Percentiles rank a stretch among this genome's conserved stretches.
phyloP scores from a whole-genome alignment of 495 filamentous ascomycete genomes.

The Chlorociboria aeruginascens region DNA sequence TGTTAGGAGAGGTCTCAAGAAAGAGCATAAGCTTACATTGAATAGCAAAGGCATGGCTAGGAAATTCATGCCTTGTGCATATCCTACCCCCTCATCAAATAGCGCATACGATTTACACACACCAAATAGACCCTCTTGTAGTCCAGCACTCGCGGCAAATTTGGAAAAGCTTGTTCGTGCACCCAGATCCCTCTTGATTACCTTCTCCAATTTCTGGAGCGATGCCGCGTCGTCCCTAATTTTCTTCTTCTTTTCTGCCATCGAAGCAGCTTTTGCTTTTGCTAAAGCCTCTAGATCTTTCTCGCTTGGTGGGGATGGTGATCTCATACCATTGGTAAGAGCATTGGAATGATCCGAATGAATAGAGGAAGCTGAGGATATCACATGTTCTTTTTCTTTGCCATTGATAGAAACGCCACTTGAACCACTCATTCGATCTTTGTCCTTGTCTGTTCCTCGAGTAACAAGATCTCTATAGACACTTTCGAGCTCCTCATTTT shows the following conservation, averaged over 20 bases:
- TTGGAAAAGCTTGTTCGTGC: conserved; percentile 93
- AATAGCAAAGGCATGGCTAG: conserved; percentile 95
- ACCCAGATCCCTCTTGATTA: conserved; percentile 80
- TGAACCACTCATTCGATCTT: conserved; percentile 40
- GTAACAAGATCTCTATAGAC: conserved; percentile 74
- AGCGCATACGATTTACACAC: conserved; percentile 96
- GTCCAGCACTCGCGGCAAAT: conserved; percentile 73
- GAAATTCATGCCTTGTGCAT: conserved; percentile 99
- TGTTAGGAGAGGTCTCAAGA: neutral
- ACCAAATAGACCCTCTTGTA: conserved; percentile 89
- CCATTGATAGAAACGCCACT: conserved; percentile 25
- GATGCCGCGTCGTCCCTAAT: conserved; percentile 61
- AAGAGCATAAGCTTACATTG: conserved; percentile 48
- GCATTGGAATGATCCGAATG: conserved; percentile 53
- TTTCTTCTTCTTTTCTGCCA: conserved; percentile 59
- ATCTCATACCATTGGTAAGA: conserved; percentile 40
- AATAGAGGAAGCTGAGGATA: conserved; percentile 69
- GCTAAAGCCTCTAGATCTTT: conserved; percentile 50
- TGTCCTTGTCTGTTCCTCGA: conserved; percentile 71
- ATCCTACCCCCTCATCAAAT: conserved; percentile 88
- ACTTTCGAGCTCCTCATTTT: conserved; percentile 78
- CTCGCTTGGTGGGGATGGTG: conserved; percentile 48
- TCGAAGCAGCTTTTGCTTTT: conserved; percentile 52
- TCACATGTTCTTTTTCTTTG: conserved; percentile 49
- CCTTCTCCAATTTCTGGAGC: conserved; percentile 76